These are phyloP conservation scores for Apiospora marii DNA, from an alignment of 2,329 filamentous ascomycete genomes.

Conservation along the genomic window DNA sequence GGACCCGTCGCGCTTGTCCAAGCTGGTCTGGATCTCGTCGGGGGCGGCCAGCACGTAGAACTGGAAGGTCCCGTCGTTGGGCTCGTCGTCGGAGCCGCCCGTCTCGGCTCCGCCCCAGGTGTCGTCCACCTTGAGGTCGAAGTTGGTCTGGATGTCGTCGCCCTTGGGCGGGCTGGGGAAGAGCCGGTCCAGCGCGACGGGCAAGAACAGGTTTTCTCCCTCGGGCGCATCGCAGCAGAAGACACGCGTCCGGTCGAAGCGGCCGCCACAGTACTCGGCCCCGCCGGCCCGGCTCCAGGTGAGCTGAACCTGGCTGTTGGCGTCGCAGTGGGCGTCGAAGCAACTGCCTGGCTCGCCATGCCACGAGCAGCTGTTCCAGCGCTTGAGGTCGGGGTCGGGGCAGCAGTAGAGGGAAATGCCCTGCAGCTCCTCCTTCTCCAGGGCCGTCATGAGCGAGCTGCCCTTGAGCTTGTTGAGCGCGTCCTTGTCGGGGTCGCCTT, in stretches of 20 bases:
- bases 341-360: too few relatives aligned
- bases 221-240: conserved; percentile 44
- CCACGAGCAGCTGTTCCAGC: too few relatives aligned
- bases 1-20: conserved; percentile 53
- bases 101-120: conserved; percentile 28
- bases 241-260: conserved; percentile 34
- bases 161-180: conserved; percentile 43
- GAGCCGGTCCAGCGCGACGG: conserved; percentile 31
- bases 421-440: too few relatives aligned
- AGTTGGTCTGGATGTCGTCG: conserved; percentile 41
- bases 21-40: conserved; percentile 41
- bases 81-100: conserved; percentile 33
- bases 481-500: too few relatives aligned
- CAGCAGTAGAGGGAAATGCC: too few relatives aligned
- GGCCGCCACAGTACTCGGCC: conserved; percentile 35
- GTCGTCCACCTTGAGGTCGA: conserved; percentile 40
- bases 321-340: too few relatives aligned
- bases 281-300: conserved; percentile 21
- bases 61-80: conserved; percentile 44
- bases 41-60: conserved; percentile 44
- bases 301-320: too few relatives aligned
- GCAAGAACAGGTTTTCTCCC: conserved; percentile 41
- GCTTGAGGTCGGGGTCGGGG: too few relatives aligned
- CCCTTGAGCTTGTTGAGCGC: too few relatives aligned
- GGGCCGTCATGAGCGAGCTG: too few relatives aligned